Percentiles rank a stretch among this genome's conserved stretches.
Evolutionary conservation across 768 basidiomycete genomes (phyloP).

Genomic region (Mycena leptocephala): DNA sequence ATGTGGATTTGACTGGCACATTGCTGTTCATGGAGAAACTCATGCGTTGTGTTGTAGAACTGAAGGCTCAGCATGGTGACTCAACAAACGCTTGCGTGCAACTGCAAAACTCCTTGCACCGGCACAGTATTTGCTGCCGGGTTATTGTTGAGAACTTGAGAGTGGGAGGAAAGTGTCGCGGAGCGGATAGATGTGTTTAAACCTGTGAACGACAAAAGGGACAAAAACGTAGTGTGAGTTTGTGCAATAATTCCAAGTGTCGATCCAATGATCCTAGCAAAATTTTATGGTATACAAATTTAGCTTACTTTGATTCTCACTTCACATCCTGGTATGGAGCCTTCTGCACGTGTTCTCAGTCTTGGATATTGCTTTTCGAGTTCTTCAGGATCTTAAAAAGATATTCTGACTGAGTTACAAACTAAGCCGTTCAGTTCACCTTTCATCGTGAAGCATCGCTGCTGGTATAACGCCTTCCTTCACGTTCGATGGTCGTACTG

Average conservation of each 20-base stretch:
- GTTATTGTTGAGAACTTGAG: no score
- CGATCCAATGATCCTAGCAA: background rate
- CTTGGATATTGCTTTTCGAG: background rate
- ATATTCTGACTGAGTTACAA: background rate
- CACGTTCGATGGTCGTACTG: background rate
- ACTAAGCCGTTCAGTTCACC: background rate
- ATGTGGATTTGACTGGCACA: no score
- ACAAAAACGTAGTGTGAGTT: background rate
- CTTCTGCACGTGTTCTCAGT: background rate
- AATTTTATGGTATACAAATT: background rate
- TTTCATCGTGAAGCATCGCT: background rate
- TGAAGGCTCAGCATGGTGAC: no score
- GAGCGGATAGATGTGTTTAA: no score
- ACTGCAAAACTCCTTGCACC: no score
- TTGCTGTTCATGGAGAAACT: no score
- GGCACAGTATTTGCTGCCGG: no score
- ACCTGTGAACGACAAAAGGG: no score
- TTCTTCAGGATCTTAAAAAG: background rate
- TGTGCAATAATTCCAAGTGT: slow-evolving; percentile 2
- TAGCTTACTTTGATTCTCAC: background rate
- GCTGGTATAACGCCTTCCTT: background rate
- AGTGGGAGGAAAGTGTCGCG: no score
- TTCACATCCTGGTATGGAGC: background rate
- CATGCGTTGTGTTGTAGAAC: no score
- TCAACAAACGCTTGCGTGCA: no score